Conservation (phyloP, 345 rosid genomes). For the Populus euphratica region DNA sequence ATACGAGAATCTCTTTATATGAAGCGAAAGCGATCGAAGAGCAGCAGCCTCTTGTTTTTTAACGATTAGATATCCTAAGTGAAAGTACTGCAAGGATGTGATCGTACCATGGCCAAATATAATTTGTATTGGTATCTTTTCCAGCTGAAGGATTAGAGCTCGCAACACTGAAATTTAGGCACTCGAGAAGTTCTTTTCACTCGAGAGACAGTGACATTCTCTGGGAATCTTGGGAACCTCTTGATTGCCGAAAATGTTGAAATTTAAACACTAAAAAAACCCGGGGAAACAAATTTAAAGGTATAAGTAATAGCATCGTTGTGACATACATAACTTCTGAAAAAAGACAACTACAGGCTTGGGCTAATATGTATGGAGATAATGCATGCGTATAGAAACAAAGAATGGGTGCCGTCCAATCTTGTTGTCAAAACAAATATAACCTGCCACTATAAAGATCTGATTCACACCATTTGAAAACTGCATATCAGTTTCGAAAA, state of each 20-base stretch:
- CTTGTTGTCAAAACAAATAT: background rate
- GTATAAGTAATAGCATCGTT: slow-evolving; percentile 9
- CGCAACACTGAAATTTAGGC: background rate
- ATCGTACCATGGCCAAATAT: background rate
- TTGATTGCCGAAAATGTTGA: slow-evolving; percentile 1
- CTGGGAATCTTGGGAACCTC: background rate
- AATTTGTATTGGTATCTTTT: too few relatives aligned
- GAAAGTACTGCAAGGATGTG: background rate
- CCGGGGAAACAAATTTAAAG: slow-evolving; percentile 6
- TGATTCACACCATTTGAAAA: slow-evolving; percentile 4
- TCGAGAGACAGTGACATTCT: background rate
- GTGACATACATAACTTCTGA: background rate
- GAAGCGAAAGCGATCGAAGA: too few relatives aligned
- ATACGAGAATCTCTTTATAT: too few relatives aligned
- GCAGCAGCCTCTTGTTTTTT: too few relatives aligned
- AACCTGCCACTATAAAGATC: background rate
- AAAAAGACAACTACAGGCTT: background rate
- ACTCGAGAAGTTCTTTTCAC: background rate
- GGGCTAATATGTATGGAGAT: background rate
- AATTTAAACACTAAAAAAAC: background rate
- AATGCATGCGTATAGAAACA: background rate
- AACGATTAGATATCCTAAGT: too few relatives aligned
- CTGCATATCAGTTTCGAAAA: background rate
- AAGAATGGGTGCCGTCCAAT: background rate
- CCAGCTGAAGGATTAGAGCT: background rate